Evolutionary conservation across 1,139 yeast species (phyloP), one percentile per base, ranked within the genome.

Genomic region (Pichia sp.): DNA sequence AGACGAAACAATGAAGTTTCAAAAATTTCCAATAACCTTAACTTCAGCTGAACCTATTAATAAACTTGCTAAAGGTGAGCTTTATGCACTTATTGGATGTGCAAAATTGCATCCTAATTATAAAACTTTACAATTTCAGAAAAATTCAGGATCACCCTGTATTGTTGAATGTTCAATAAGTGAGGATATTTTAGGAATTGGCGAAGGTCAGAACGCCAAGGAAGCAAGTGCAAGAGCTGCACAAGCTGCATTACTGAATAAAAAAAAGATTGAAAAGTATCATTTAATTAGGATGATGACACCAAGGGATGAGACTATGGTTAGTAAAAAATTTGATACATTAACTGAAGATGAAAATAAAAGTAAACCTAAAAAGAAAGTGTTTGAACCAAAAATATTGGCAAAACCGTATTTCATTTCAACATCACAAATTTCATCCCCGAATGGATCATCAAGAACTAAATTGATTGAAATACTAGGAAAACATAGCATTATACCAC

Each of bases 41-140:
- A 39, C 35, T 12, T 37, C 46, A 3, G 26, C 50, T 2, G 60
- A 71, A 59, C 64, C 63, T 71, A 9, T 60, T 7, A 71, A 80
- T 54, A 73, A 70, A 49, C 75, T 76, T 42, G 87, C 94, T n/a
- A 92, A 92, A 57, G 75, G 80, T 20, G 82, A 81, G 50, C 68
- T 92, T 20, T 90, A 92, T 58, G 79, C 90, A 1, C 67, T 83
- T 42, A 79, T 92, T 43, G 97, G 97, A 0, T 75, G 81, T 37
- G 90, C 92, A 0, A 73, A 77, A 4, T 65, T 74, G 48, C 80
- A 79, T 34, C 84, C 95, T 0, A 71, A 69, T 32, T 92, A 92
- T 58, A 47, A 39, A 30, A 29, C 33, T 11, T 36, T 33, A 10
- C 47, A 45, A 30, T 39, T 36, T 10, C 24, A 32, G 10, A 12